A percentile compares a stretch with the other conserved stretches of the same genome.
Evolutionary conservation across 2,329 filamentous ascomycete genomes (phyloP).

Genomic region (Mariannaea elegans): DNA sequence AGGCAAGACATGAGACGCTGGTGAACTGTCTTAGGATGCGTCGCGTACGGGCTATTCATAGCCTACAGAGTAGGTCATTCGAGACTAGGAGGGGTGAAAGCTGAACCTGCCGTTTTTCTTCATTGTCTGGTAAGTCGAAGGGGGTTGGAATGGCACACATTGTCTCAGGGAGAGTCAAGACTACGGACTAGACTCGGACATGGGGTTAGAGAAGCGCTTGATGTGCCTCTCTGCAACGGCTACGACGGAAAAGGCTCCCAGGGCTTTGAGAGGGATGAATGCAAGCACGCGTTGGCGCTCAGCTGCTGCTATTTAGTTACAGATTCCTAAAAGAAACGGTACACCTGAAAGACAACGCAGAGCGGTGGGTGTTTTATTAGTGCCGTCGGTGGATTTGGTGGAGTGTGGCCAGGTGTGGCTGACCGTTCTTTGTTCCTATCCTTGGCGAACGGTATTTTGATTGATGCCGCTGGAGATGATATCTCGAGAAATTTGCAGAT

Average conservation of each 20-base stretch:
- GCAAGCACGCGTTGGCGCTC: background rate
- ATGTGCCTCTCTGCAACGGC: too few species aligned
- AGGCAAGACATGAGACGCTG: slow-evolving; percentile 28
- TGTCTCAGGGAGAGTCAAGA: slow-evolving; percentile 17
- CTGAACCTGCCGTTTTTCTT: background rate
- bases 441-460: background rate
- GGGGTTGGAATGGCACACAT: background rate
- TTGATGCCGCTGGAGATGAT: slow-evolving; percentile 16
- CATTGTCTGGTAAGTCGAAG: background rate
- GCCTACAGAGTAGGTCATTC: slow-evolving; percentile 3
- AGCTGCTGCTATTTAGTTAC: background rate
- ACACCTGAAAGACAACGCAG: slow-evolving; percentile 7
- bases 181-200: background rate
- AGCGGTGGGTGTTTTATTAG: slow-evolving; percentile 17
- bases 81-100: slow-evolving; percentile 11
- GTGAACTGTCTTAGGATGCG: slow-evolving; percentile 32
- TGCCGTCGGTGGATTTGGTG: slow-evolving; percentile 12
- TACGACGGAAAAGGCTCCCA: too few species aligned
- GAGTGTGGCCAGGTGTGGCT: slow-evolving; percentile 18
- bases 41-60: slow-evolving; percentile 17
- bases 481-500: slow-evolving; percentile 5
- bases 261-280: too few species aligned
- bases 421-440: slow-evolving; percentile 5
- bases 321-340: slow-evolving; percentile 2
- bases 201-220: too few species aligned